Evolutionary conservation across 2,329 filamentous ascomycete species (phyloP), one percentile per base, ranked within the genome.

Genomic region (Aspergillus novoparasiticus): DNA sequence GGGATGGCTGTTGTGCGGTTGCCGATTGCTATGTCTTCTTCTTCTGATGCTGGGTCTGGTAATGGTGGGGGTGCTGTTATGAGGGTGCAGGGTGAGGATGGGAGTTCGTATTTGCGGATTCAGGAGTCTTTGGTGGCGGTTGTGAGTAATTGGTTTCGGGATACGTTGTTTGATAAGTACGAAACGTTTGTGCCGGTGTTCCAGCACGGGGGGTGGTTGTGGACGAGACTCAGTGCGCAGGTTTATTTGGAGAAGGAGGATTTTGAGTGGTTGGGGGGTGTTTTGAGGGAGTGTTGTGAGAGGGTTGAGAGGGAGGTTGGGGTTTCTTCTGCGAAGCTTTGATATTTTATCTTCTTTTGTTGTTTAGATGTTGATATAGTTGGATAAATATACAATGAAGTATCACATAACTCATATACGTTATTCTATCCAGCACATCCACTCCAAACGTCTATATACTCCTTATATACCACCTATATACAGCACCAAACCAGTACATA

Each of bases 211-310:
- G 85, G 84, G 0, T 82, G 83, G 59, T 85, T 89, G 74, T 97
- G 90, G 90, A 82, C 85, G 0, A 82, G 94, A 56, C 72, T 96
- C 55, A 93, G 90, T 73, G 92, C 87, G 16, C 93, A 97, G 82
- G 85, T 95, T 0, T 98, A 95, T 74, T 78, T 97, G n/a, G 92
- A 92, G 30, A 75, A 89, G 67, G 83, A 83, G 14, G 93, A 97
- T 76, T 97, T 95, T 72, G 86, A 90, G 73, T 91, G 86, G 85
- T 84, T 85, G 4, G 91, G 84, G 0, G 73, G 81, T 57, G 80
- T 85, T 10, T 75, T 95, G 71, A 85, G 86, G 73, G 79, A 81
- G 39, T 68, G 91, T 6, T 88, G 85, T 70, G 80, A 81, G 48
- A 78, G 83, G 67, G 83, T 85, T 36, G 79, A 76, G 54, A 81